Evolutionary conservation across 768 basidiomycete genomes (phyloP).

Genomic region (Boletus bicolor): DNA sequence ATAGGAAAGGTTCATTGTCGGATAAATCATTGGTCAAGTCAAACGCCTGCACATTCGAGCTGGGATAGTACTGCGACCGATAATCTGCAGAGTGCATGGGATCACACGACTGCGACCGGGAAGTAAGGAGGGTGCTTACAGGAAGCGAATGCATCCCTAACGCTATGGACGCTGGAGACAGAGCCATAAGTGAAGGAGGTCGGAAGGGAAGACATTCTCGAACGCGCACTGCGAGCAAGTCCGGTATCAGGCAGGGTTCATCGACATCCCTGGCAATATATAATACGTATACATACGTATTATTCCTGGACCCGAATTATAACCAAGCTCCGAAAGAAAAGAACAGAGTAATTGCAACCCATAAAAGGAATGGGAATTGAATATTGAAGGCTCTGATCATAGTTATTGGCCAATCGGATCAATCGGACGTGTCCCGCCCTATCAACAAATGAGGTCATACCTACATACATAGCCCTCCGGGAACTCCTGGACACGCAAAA

Average conservation of each 20-base stretch:
- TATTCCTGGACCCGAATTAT: too few species aligned
- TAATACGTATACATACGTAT: not conserved
- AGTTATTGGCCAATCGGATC: conserved; percentile 4
- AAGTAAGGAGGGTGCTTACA: conserved; percentile 39
- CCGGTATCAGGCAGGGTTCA: not conserved
- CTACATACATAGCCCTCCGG: conserved; percentile 6
- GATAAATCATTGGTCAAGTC: conserved; percentile 39
- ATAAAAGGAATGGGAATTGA: not conserved
- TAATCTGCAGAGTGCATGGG: conserved; percentile 45
- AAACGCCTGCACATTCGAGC: conserved; percentile 52
- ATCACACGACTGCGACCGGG: not conserved
- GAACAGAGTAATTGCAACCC: too few species aligned
- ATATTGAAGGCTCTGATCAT: not conserved
- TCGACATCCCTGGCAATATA: not conserved
- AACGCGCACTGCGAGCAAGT: not conserved
- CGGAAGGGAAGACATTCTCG: conserved; percentile 49
- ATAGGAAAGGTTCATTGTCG: conserved; percentile 29
- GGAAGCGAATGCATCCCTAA: conserved; percentile 56
- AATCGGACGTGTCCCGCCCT: conserved; percentile 12
- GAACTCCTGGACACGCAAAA: too few species aligned
- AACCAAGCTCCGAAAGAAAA: conserved; percentile 6
- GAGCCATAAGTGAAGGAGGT: conserved; percentile 45
- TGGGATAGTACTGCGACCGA: conserved; percentile 64
- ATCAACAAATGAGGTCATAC: not conserved
- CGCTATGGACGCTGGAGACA: conserved; percentile 45